Percentiles rank a stretch among this genome's conserved stretches.
These are phyloP conservation scores for Claviceps cyperi DNA, from an alignment of 2,329 filamentous ascomycete species.

Conservation along the genomic window DNA sequence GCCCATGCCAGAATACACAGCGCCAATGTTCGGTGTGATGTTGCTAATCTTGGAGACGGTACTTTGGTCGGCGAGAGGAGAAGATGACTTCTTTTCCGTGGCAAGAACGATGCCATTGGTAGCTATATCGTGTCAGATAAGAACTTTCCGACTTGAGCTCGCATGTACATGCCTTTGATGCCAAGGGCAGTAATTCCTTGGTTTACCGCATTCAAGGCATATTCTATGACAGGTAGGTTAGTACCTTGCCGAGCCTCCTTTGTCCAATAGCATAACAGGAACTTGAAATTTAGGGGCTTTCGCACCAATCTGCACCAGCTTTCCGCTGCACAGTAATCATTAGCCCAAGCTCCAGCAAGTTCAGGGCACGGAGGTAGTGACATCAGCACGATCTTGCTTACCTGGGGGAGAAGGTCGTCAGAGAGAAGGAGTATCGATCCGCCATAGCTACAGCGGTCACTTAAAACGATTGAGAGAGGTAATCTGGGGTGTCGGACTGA, in stretches of 20 bases:
- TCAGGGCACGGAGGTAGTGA: conserved; percentile 5
- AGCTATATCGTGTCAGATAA: conserved; percentile 35
- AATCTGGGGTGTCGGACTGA: conserved; percentile 7
- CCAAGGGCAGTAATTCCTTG: conserved; percentile 96
- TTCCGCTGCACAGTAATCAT: conserved; percentile 56
- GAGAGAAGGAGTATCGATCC: conserved; percentile 96
- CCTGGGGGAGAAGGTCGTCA: conserved; percentile 99
- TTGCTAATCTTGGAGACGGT: conserved; percentile 95
- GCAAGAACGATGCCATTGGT: conserved; percentile 98
- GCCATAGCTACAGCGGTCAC: conserved; percentile 50
- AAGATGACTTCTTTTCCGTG: conserved; percentile 98
- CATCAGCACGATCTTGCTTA: conserved; percentile 32
- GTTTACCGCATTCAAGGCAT: conserved; percentile 97
- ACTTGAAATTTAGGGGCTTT: not conserved
- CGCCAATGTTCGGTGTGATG: conserved; percentile 97
- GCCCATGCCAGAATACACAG: conserved; percentile 99
- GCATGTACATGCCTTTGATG: conserved; percentile 65
- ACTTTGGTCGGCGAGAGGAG: conserved; percentile 85
- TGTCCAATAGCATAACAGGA: no score
- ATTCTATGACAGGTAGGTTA: conserved; percentile 47
- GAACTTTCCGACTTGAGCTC: not conserved
- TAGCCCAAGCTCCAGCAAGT: conserved; percentile 14
- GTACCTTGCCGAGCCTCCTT: not conserved
- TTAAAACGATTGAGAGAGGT: not conserved
- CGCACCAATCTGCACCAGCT: conserved; percentile 91